Evolutionary conservation across 805 yeast genomes (phyloP), one percentile per base, ranked within the genome.

Genomic region (Suhomyces sp.): DNA sequence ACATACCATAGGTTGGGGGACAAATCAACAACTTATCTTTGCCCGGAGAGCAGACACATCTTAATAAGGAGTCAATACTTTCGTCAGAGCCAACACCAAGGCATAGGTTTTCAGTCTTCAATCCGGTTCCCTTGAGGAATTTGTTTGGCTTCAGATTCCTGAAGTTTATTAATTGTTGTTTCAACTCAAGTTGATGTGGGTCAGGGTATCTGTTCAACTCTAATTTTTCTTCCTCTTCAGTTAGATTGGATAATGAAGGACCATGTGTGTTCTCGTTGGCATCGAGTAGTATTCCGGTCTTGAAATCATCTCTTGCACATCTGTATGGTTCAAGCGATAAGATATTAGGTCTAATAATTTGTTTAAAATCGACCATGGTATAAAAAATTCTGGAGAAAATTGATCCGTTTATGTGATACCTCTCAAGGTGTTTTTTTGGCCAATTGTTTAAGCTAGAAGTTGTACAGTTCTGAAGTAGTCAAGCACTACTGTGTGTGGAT

Each of bases 1-100:
- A 93, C 98, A 93, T 93, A 5, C 98, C 97, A 54, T 93, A 93
- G 0, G 98, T 93, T 27, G 98, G 98, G 3, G 98, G 96, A 58
- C 95, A 81, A 2, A 79, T 77, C 48, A 93, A 63, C 53, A 93
- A 62, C 56, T 88, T 91, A 41, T 90, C 96, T 44, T 68, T 71
- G 2, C 84, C 85, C 2, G 98, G 98, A 4, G 60, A 67, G 53
- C 96, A 86, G 35, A 83, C 74, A 36, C 95, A 86, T 50, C 98
- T 70, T 43, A 93, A 81, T 36, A 91, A 63, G 25, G 93, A 75
- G 56, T 93, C 98, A 41, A 93, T 88, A 51, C 93, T 79, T 61
- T 93, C 98, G 59, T 93, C 98, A 1, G 97, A 90, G 1, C 98
- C 98, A 9, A 93, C 98, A 28, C 98, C 98, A 21, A 93, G 71